Evolutionary conservation across 148 eudicot species (phyloP), one percentile per base, ranked within the genome.

Genomic region (Euryodendron excelsum): DNA sequence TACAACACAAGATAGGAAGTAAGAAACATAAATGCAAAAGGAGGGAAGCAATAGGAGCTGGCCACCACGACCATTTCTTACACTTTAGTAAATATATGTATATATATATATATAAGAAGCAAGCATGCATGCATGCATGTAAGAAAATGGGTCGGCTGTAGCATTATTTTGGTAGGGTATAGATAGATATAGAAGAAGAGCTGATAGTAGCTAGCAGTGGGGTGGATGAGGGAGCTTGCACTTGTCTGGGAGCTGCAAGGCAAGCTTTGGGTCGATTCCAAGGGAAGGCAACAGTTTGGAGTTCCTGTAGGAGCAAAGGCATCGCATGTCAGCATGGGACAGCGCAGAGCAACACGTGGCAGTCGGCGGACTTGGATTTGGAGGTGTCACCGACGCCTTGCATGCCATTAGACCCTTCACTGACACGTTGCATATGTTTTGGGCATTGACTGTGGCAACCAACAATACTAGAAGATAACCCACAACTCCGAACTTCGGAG

Each of bases 221-320:
- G 70, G 70, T 36, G 48, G 47, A 37, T 66, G 20, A 10, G 70
- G 41, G 70, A 66, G n/a, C 1, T 66, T 66, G 70, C 70, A 66
- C 47, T 66, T 66, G 70, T n/a, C 23, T 13, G 70, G 70, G 48
- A 66, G 48, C 70, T 66, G 47, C 47, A 66, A 8, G 15, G 70
- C 70, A 2, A 66, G 70, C 0, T 66, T 66, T 13, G 70, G 70
- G 48, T 37, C 48, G 28, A 66, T 66, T 11, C 70, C 70, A 0
- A 66, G 70, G 9, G 70, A 66, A 37, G 70, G 70, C 15, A 66
- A 27, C 15, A 66, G 27, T 27, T n/a, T 20, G 17, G 28, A 21
- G 48, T 66, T 66, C 70, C 36, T 66, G 70, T 66, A 37, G 5
- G 48, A 37, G 48, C 70, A 66, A 9, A 66, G 70, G 28, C 70